Evolutionary conservation across 2,329 filamentous ascomycete species (phyloP), one percentile per base, ranked within the genome.

Genomic region (Sclerotinia subarctica): DNA sequence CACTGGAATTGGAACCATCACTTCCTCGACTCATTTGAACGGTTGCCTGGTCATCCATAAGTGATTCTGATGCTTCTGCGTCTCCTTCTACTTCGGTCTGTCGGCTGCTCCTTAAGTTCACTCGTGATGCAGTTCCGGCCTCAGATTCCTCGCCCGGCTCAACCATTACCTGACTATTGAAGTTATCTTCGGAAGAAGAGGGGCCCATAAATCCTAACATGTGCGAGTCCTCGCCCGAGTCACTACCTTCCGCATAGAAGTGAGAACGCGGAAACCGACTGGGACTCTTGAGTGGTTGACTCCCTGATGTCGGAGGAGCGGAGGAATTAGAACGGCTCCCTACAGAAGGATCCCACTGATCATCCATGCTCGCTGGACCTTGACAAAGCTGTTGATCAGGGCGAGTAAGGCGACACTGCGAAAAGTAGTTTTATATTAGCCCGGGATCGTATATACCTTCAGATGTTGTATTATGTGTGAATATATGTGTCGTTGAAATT

Each of bases 151-250:
- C 57, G 29, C 59, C 57, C 47, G 32, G 8, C 35, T 53, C 47
- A 26, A 63, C 65, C 57, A 67, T 67, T 47, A 63, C 51, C 29
- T 63, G 57, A 38, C 65, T 67, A 54, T 67, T 67, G 26, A 63
- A 46, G n/a, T 67, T 67, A 46, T 67, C 57, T 26, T 67, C 65
- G 26, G 65, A 67, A n/a, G 65, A 67, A 35, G 65, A 67, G 26
- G 65, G 65, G 2, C 65, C 65, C 57, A 67, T 54, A 10, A 54
- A 67, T 38, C 65, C 44, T 32, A 67, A 17, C 26, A 67, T 67
- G 35, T 63, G 65, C 38, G 65, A 67, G 49, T 67, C 65, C 49
- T 67, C 65, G 10, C 57, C 65, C 15, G 65, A 67, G 15, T 67
- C 65, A 35, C 65, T 67, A 7, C 65, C 49, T 21, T 67, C 65